Percentiles rank a stretch among this genome's conserved stretches.
These are phyloP conservation scores for Zangia roseola DNA, from an alignment of 768 basidiomycete genomes.

Conservation along the genomic window DNA sequence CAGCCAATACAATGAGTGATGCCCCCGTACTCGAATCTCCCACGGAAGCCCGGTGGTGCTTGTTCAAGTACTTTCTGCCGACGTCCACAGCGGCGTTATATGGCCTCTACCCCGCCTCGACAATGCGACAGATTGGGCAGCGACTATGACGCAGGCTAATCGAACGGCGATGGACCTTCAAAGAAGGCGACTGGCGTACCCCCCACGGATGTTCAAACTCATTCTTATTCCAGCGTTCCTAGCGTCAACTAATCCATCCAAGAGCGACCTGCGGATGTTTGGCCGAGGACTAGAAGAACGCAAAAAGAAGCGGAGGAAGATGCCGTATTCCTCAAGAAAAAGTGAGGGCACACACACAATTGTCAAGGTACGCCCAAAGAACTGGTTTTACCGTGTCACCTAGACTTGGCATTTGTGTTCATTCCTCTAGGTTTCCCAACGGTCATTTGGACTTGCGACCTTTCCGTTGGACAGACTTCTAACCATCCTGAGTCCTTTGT, in stretches of 20 bases:
- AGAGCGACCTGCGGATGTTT: conserved; percentile 81
- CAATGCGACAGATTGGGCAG: conserved; percentile 71
- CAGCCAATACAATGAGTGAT: conserved; percentile 36
- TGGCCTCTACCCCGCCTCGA: conserved; percentile 60
- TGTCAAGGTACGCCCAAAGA: conserved; percentile 35
- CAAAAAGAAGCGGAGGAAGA: conserved; percentile 50
- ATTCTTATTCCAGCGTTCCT: conserved; percentile 75
- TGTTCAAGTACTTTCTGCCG: too few relatives aligned
- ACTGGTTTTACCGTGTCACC: not conserved
- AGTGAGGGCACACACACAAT: too few relatives aligned
- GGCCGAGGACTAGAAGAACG: conserved; percentile 69
- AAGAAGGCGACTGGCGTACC: conserved; percentile 21
- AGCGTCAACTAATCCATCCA: conserved; percentile 82
- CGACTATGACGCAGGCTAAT: conserved; percentile 35
- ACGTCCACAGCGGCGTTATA: conserved; percentile 64
- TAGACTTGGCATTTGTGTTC: too few relatives aligned
- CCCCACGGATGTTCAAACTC: conserved; percentile 72
- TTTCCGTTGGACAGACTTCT: conserved; percentile 80
- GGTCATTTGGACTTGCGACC: conserved; percentile 73
- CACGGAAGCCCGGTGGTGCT: conserved; percentile 64
- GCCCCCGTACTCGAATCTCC: conserved; percentile 41
- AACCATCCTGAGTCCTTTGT: conserved; percentile 73
- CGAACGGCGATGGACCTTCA: too few relatives aligned
- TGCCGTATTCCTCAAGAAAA: conserved; percentile 37
- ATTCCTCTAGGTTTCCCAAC: too few relatives aligned